phyloP scores from a whole-genome alignment of 768 basidiomycete species.

The Epithele typhae region DNA sequence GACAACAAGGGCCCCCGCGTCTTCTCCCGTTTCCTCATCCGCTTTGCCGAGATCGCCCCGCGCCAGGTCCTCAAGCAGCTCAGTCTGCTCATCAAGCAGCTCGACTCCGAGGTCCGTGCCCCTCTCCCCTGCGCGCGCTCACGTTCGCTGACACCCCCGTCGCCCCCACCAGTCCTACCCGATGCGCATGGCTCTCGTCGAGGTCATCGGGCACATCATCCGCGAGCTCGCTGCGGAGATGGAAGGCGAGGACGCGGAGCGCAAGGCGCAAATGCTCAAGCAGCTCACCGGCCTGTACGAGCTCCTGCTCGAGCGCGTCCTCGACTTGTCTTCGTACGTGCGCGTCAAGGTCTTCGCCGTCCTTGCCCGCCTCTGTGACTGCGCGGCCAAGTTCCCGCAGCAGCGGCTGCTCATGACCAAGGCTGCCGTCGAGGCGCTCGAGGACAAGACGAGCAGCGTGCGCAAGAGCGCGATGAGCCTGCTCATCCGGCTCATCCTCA shows the following conservation, averaged over 20 bases:
- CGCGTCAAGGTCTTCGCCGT: constrained; percentile 83
- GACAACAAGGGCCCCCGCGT: constrained; percentile 86
- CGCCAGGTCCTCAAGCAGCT: constrained; percentile 86
- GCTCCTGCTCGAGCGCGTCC: constrained; percentile 78
- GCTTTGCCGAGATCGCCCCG: constrained; percentile 75
- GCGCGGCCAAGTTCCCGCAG: constrained; percentile 78
- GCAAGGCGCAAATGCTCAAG: constrained; percentile 47
- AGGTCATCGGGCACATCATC: constrained; percentile 84
- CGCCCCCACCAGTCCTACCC: constrained; percentile 72
- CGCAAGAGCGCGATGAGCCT: constrained; percentile 79
- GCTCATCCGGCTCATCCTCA: constrained; percentile 68
- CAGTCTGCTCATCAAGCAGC: constrained; percentile 72
- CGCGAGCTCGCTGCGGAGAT: constrained; percentile 63
- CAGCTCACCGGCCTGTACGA: constrained; percentile 81
- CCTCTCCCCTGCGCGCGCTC: not conserved
- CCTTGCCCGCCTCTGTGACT: constrained; percentile 71
- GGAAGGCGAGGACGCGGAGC: constrained; percentile 38
- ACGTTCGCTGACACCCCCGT: too few species aligned
- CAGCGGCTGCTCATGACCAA: constrained; percentile 73
- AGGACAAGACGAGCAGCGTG: constrained; percentile 89
- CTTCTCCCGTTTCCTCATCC: constrained; percentile 81
- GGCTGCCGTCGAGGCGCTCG: constrained; percentile 73
- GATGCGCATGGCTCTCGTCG: constrained; percentile 92
- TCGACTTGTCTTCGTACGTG: constrained; percentile 89
- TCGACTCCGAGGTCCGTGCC: constrained; percentile 79